A percentile compares a stretch with the other conserved stretches of the same genome.
Conservation (phyloP, 768 basidiomycete species). For the Trametes maxima region DNA sequence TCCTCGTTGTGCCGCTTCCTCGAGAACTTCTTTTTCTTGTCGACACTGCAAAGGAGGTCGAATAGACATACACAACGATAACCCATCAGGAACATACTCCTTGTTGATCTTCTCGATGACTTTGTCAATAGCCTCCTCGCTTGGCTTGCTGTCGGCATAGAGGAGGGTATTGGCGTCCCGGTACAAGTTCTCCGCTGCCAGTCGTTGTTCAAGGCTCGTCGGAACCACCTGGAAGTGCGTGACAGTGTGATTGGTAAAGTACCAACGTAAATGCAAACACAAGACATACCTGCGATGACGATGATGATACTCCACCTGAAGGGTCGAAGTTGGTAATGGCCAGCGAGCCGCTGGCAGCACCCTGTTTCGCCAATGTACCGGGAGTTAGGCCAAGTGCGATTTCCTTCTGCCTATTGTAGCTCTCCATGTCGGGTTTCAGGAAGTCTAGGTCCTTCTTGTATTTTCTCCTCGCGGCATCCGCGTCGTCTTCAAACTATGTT, state of each 20-base stretch:
- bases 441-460: constrained; percentile 92
- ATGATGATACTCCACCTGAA: constrained; percentile 38
- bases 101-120: constrained; percentile 89
- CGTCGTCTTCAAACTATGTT: constrained; percentile 66
- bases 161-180: constrained; percentile 90
- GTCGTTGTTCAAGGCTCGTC: constrained; percentile 61
- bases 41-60: constrained; percentile 54
- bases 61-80: not conserved
- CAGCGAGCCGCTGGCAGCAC: constrained; percentile 40
- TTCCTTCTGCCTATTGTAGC: constrained; percentile 91
- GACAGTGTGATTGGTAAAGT: constrained; percentile 11
- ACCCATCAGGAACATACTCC: constrained; percentile 66
- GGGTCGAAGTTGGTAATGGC: constrained; percentile 56
- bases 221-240: constrained; percentile 45
- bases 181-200: constrained; percentile 82
- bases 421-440: constrained; percentile 84
- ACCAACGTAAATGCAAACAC: not conserved
- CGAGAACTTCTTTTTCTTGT: constrained; percentile 89
- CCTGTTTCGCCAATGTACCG: constrained; percentile 57
- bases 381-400: constrained; percentile 73
- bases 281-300: constrained; percentile 40
- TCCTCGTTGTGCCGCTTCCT: constrained; percentile 90
- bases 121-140: constrained; percentile 92
- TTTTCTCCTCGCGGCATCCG: constrained; percentile 82
- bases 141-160: constrained; percentile 95